These are phyloP conservation scores for Colletotrichum kahawae DNA, from an alignment of 2,329 filamentous ascomycete species.

Conservation along the genomic window DNA sequence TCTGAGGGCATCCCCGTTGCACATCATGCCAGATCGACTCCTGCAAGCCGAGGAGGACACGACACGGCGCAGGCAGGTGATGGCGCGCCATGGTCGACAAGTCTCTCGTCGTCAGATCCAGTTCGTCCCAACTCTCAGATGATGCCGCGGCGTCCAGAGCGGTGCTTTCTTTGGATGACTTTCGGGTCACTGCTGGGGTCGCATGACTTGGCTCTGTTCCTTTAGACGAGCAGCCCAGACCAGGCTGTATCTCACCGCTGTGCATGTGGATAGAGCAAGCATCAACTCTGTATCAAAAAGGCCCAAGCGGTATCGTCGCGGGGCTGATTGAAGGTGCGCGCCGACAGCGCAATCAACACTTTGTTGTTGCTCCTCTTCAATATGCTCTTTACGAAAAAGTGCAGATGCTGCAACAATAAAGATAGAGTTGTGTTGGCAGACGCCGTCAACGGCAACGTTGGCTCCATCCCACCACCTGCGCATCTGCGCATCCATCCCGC, in stretches of 20 bases:
- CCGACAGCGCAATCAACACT: neutral
- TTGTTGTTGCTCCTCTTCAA: neutral
- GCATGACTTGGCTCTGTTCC: neutral
- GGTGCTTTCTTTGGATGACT: neutral
- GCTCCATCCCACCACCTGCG: neutral
- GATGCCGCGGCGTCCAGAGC: neutral
- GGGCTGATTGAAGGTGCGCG: neutral
- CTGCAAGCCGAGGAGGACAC: slow-evolving; percentile 10
- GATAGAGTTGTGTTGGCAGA: neutral
- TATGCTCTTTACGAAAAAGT: neutral
- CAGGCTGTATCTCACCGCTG: neutral
- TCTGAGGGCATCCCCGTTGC: neutral
- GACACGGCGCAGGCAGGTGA: neutral
- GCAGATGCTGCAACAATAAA: neutral
- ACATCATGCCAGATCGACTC: slow-evolving; percentile 19
- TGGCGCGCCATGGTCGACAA: neutral
- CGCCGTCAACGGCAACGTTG: neutral
- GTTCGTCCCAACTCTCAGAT: slow-evolving; percentile 18
- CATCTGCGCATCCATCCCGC: neutral
- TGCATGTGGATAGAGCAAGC: neutral
- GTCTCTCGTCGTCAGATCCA: slow-evolving; percentile 1
- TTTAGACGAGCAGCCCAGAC: neutral
- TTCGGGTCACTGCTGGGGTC: neutral
- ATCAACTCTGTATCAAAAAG: neutral
- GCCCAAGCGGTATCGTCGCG: slow-evolving; percentile 3